Evolutionary conservation across 257 asterid genomes (phyloP).

Genomic region (Sherardia arvensis): DNA sequence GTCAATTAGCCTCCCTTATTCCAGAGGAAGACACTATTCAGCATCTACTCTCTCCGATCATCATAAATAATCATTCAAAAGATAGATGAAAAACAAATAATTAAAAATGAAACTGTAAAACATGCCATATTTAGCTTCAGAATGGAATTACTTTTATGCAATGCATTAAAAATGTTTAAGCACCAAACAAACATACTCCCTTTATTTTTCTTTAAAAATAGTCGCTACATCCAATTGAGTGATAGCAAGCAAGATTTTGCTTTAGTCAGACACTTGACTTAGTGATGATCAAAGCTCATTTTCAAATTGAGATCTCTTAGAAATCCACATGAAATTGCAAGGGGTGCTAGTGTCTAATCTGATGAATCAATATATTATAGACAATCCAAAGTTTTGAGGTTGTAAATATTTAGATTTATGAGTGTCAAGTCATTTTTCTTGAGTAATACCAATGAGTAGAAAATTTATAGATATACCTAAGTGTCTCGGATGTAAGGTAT

Average conservation of each 20-base stretch:
- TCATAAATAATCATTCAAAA: not conserved
- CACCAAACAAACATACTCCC: too few species aligned
- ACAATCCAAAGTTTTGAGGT: not conserved
- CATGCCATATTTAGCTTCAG: not conserved
- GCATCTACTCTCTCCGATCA: not conserved
- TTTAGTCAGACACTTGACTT: not conserved
- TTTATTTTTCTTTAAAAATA: too few species aligned
- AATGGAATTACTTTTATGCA: not conserved
- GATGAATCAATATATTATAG: too few species aligned
- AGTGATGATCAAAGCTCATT: too few species aligned
- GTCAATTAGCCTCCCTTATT: not conserved
- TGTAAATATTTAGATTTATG: not conserved
- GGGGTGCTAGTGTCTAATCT: not conserved
- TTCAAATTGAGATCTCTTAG: too few species aligned
- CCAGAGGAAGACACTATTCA: not conserved
- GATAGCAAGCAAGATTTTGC: not conserved
- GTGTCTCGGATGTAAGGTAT: constrained; percentile 1
- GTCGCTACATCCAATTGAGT: too few species aligned
- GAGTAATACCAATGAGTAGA: not conserved
- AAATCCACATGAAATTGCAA: too few species aligned
- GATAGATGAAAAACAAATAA: not conserved
- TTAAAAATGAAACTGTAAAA: too few species aligned
- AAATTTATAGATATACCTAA: not conserved
- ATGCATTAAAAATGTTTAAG: not conserved
- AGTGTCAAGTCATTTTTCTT: not conserved